These are phyloP conservation scores for Hypomontagnella monticulosa DNA, from an alignment of 495 filamentous ascomycete species.

Conservation along the genomic window DNA sequence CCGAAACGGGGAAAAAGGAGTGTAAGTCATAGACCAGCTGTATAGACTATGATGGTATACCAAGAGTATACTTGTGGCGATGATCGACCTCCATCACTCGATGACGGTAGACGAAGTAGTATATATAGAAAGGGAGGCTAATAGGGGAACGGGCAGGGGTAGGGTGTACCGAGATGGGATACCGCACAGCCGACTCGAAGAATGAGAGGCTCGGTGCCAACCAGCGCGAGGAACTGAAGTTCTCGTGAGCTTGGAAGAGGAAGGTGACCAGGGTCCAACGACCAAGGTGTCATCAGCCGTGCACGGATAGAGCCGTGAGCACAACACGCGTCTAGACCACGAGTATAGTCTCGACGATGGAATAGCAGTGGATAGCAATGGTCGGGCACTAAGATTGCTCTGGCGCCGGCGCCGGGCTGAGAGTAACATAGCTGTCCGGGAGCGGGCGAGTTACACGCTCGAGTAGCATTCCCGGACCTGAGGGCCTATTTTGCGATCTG, in stretches of 20 bases:
- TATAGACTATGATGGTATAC: slow-evolving; percentile 28
- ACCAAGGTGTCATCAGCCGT: slow-evolving; percentile 33
- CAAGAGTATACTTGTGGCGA: slow-evolving; percentile 26
- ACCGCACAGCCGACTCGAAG: slow-evolving; percentile 20
- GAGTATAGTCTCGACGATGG: slow-evolving; percentile 13
- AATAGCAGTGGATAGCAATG: background rate
- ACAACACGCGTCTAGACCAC: slow-evolving; percentile 40
- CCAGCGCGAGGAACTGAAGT: slow-evolving; percentile 35
- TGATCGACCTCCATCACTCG: slow-evolving; percentile 29
- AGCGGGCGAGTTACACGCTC: slow-evolving; percentile 27
- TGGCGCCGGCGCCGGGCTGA: slow-evolving; percentile 8
- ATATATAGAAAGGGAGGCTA: slow-evolving; percentile 19
- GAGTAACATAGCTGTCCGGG: slow-evolving; percentile 18
- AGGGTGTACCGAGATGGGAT: background rate
- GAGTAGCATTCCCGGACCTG: slow-evolving; percentile 33
- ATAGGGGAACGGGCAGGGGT: background rate
- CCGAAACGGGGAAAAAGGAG: slow-evolving; percentile 34
- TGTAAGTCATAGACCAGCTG: slow-evolving; percentile 41
- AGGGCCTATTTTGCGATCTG: slow-evolving; percentile 34
- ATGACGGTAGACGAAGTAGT: slow-evolving; percentile 16
- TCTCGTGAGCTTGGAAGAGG: slow-evolving; percentile 41
- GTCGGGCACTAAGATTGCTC: slow-evolving; percentile 21
- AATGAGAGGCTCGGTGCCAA: slow-evolving; percentile 33
- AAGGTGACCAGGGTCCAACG: slow-evolving; percentile 41
- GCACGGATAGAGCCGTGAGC: slow-evolving; percentile 24